Conservation (phyloP, 2,329 filamentous ascomycete genomes). For the Xylariaceae sp. region DNA sequence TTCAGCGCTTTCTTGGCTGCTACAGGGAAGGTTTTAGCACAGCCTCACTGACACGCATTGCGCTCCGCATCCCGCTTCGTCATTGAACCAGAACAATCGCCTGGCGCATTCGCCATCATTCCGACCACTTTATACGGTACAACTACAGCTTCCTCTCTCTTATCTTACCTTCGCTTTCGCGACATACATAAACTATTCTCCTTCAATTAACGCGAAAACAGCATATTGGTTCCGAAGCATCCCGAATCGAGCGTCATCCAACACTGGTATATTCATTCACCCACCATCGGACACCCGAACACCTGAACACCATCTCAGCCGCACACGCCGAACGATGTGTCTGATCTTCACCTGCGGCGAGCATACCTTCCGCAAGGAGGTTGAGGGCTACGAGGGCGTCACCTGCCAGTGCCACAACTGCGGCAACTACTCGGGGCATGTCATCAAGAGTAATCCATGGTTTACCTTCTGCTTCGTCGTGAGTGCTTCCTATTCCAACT, state of each 20-base stretch:
- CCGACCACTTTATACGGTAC: too few species aligned
- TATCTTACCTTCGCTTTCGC: too few species aligned
- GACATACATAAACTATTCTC: too few species aligned
- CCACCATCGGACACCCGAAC: background rate
- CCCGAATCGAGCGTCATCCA: background rate
- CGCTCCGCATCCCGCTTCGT: too few species aligned
- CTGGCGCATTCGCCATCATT: too few species aligned
- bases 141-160: too few species aligned
- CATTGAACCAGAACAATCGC: too few species aligned
- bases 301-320: constrained; percentile 2
- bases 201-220: constrained; percentile 1
- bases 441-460: constrained; percentile 71
- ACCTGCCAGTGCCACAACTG: constrained; percentile 70
- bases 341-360: constrained; percentile 68
- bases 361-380: constrained; percentile 64
- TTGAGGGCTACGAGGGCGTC: constrained; percentile 66
- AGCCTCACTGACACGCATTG: too few species aligned
- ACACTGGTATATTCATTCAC: background rate
- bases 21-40: too few species aligned
- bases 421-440: constrained; percentile 66
- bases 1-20: too few species aligned
- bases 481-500: constrained; percentile 38
- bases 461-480: constrained; percentile 82
- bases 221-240: background rate
- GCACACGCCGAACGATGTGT: constrained; percentile 54